These are phyloP conservation scores for Aspergillus taichungensis DNA, from an alignment of 495 filamentous ascomycete species.

Conservation along the genomic window DNA sequence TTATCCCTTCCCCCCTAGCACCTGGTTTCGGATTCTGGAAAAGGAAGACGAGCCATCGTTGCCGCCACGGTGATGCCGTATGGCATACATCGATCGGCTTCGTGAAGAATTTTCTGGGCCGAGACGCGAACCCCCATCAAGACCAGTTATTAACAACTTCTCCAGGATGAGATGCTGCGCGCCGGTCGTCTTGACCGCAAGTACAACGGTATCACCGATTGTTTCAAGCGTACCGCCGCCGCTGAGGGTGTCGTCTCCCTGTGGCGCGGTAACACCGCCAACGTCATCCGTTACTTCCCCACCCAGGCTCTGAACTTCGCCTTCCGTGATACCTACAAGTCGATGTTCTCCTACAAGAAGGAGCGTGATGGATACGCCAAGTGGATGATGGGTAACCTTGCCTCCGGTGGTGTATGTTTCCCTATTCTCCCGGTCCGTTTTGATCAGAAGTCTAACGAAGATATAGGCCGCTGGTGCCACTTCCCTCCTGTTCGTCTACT, in stretches of 20 bases:
- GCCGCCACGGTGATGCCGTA: background rate
- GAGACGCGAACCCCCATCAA: background rate
- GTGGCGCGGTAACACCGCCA: constrained; percentile 99
- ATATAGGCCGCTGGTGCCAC: constrained; percentile 90
- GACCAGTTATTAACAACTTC: constrained; percentile 9
- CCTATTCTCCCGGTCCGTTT: background rate
- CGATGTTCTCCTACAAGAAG: constrained; percentile 99
- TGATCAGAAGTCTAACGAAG: constrained; percentile 20
- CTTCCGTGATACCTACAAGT: constrained; percentile 99
- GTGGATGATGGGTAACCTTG: constrained; percentile 99
- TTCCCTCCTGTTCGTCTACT: constrained; percentile 99
- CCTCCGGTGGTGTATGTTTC: constrained; percentile 93
- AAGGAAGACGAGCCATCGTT: background rate
- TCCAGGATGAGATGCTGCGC: constrained; percentile 99
- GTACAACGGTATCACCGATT: constrained; percentile 89
- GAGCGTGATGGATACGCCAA: constrained; percentile 94
- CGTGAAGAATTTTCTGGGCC: background rate
- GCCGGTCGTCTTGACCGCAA: constrained; percentile 94
- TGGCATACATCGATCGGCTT: constrained; percentile 8
- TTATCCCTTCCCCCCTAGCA: constrained; percentile 2
- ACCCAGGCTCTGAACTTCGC: constrained; percentile 99
- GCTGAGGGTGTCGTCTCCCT: constrained; percentile 76
- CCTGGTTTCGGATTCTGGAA: too few species aligned
- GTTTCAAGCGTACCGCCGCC: constrained; percentile 81
- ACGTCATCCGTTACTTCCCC: constrained; percentile 99